Conservation (phyloP, 208 protist genomes). For the Naegleria lovaniensis region DNA sequence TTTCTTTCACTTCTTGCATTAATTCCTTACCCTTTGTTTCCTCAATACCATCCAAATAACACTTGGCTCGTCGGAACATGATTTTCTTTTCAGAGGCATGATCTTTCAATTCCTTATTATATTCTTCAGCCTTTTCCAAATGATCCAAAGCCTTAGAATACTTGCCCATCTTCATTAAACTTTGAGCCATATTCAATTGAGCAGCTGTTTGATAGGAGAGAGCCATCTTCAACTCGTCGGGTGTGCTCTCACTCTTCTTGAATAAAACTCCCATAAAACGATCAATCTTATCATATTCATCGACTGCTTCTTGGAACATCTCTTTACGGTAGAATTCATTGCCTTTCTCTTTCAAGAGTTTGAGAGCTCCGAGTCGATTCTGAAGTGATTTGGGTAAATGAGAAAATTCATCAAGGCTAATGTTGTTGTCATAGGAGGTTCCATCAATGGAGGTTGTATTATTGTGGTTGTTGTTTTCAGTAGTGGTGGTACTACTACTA, state of each 20-base stretch:
- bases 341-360: background rate
- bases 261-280: background rate
- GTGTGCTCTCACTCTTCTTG: background rate
- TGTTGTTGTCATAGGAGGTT: background rate
- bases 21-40: background rate
- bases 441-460: too few relatives aligned
- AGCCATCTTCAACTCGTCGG: background rate
- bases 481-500: too few relatives aligned
- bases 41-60: background rate
- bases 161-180: background rate
- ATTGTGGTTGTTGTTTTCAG: too few relatives aligned
- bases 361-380: background rate
- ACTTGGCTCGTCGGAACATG: background rate
- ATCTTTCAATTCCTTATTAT: background rate
- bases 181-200: background rate
- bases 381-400: background rate
- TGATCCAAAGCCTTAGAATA: background rate
- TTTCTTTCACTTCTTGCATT: background rate
- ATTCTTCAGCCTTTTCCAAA: background rate
- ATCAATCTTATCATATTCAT: background rate
- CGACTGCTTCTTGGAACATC: background rate
- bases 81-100: background rate
- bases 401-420: background rate
- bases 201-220: background rate
- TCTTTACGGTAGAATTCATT: background rate